Conservation (phyloP, 805 yeast genomes). For the Suhomyces xylopsoci region DNA sequence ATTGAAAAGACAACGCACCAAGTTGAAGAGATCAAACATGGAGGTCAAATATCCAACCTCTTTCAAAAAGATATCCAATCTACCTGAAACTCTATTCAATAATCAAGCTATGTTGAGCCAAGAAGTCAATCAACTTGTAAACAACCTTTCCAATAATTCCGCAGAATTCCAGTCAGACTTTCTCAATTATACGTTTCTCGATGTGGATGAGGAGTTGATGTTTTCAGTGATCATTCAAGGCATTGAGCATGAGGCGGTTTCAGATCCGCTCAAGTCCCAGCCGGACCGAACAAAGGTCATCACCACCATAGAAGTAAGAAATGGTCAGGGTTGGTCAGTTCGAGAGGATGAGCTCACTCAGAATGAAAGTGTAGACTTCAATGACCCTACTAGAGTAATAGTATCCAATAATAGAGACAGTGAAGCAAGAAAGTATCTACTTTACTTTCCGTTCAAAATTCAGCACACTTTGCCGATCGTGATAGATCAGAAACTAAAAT, state of each 20-base stretch:
- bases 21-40: conserved; percentile 26
- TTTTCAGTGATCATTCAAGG: conserved; percentile 37
- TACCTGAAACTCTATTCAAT: conserved; percentile 36
- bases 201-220: conserved; percentile 35
- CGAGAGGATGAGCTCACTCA: conserved; percentile 37
- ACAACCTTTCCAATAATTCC: conserved; percentile 19
- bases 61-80: conserved; percentile 32
- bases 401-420: conserved; percentile 38
- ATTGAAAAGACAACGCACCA: conserved; percentile 31
- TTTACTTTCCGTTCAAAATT: conserved; percentile 46
- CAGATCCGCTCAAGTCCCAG: conserved; percentile 4
- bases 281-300: conserved; percentile 4
- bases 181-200: conserved; percentile 24
- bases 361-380: conserved; percentile 41
- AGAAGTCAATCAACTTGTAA: conserved; percentile 29
- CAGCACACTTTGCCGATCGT: conserved; percentile 45
- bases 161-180: conserved; percentile 25
- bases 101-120: conserved; percentile 26
- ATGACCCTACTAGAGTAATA: conserved; percentile 44
- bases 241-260: conserved; percentile 20
- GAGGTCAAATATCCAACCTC: conserved; percentile 35
- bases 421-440: conserved; percentile 28
- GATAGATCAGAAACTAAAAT: conserved; percentile 31
- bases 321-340: conserved; percentile 40
- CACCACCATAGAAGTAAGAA: conserved; percentile 39